phyloP scores from a whole-genome alignment of 257 asterid genomes.

The Forsythia viridissima region DNA sequence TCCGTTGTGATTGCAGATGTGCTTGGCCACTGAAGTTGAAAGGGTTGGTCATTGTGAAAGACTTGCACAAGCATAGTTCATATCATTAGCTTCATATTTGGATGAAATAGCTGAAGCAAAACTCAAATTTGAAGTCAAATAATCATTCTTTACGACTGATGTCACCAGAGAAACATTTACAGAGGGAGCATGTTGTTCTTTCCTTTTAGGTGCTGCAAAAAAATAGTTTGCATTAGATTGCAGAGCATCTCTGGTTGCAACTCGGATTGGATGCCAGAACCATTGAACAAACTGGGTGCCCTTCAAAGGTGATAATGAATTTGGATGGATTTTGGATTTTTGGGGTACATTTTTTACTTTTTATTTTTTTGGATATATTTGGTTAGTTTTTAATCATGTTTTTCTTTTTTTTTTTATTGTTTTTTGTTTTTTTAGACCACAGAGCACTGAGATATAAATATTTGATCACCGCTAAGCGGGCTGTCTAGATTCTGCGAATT shows the following conservation, averaged over 20 bases:
- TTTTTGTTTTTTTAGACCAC: too few relatives aligned
- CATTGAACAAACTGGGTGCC: constrained; percentile 66
- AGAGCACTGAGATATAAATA: too few relatives aligned
- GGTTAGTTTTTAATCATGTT: too few relatives aligned
- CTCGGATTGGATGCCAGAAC: constrained; percentile 49
- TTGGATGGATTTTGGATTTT: too few relatives aligned
- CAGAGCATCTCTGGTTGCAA: constrained; percentile 35
- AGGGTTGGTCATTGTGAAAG: constrained; percentile 32
- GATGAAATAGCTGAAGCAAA: constrained; percentile 41
- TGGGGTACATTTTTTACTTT: too few relatives aligned
- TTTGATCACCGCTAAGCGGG: too few relatives aligned
- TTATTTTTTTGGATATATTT: too few relatives aligned
- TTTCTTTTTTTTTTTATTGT: too few relatives aligned
- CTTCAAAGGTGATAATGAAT: too few relatives aligned
- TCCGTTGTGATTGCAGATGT: constrained; percentile 39
- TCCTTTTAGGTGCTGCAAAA: constrained; percentile 53
- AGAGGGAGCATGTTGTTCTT: constrained; percentile 44
- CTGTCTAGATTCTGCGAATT: too few relatives aligned
- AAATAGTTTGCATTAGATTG: constrained; percentile 19
- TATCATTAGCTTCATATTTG: constrained; percentile 46
- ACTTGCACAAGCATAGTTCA: constrained; percentile 29
- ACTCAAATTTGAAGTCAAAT: constrained; percentile 40
- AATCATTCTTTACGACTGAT: constrained; percentile 36
- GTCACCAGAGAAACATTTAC: constrained; percentile 38
- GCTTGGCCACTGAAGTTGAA: constrained; percentile 44